Conservation (phyloP, 148 eudicot genomes). For the Rhododendron henanense region DNA sequence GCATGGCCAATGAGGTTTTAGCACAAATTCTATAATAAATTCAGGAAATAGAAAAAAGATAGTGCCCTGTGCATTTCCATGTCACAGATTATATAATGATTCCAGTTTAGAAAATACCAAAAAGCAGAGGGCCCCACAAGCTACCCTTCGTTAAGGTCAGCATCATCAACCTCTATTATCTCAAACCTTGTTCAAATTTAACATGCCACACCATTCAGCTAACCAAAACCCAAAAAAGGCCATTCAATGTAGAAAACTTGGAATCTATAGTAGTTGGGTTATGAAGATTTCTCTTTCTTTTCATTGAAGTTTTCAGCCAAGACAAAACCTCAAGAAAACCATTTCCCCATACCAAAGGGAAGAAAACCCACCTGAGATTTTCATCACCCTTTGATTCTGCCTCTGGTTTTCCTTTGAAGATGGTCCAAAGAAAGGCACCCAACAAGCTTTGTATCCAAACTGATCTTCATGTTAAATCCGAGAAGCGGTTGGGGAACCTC, state of each 20-base stretch:
- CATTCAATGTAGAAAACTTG: constrained; percentile 10
- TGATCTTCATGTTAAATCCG: constrained; percentile 27
- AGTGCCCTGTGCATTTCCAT: constrained; percentile 12
- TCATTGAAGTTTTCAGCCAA: constrained; percentile 2
- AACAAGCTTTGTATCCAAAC: constrained; percentile 52
- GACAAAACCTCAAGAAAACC: constrained; percentile 13
- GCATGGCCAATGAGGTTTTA: background rate
- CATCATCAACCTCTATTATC: constrained; percentile 19
- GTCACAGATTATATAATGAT: background rate
- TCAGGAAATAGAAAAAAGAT: constrained; percentile 1
- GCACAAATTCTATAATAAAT: background rate
- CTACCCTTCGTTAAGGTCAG: constrained; percentile 20
- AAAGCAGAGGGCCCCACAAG: constrained; percentile 20
- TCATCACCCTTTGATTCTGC: constrained; percentile 20
- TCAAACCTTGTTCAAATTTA: constrained; percentile 25
- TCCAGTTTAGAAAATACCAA: constrained; percentile 5
- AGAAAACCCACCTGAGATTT: constrained; percentile 26
- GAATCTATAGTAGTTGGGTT: constrained; percentile 14
- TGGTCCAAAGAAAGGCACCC: constrained; percentile 75
- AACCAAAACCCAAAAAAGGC: constrained; percentile 9
- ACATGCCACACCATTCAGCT: constrained; percentile 5
- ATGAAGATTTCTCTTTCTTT: constrained; percentile 8
- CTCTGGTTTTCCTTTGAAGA: constrained; percentile 34
- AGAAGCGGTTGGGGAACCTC: constrained; percentile 28
- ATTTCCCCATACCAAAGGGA: constrained; percentile 19